Conservation (phyloP, 1,284 basidiomycete species). For the Exobasidium rhododendri region DNA sequence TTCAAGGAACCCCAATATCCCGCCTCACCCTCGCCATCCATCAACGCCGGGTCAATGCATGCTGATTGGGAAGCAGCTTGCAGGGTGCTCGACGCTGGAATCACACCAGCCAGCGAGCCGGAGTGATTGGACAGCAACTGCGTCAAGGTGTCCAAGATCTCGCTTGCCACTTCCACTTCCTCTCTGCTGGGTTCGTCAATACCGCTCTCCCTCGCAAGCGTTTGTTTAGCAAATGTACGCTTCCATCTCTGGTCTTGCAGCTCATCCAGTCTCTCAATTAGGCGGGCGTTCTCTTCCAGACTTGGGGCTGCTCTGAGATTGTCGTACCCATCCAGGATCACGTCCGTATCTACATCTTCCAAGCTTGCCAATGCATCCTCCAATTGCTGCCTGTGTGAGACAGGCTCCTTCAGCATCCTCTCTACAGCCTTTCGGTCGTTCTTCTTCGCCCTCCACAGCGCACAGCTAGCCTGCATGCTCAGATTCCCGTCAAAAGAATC, state of each 20-base stretch:
- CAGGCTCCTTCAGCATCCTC: background rate
- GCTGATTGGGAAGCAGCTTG: background rate
- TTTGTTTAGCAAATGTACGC: background rate
- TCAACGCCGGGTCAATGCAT: conserved; percentile 27
- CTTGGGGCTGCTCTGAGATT: background rate
- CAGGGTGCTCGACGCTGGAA: background rate
- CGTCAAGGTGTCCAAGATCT: background rate
- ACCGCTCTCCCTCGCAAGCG: background rate
- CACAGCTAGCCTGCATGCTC: conserved; percentile 19
- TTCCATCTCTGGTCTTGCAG: conserved; percentile 1
- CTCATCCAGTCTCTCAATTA: conserved; percentile 7
- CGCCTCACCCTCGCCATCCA: conserved; percentile 20
- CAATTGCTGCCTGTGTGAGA: background rate
- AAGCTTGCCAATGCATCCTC: background rate
- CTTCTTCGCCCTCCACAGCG: conserved; percentile 7
- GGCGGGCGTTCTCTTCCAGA: conserved; percentile 1
- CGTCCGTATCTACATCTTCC: conserved; percentile 9
- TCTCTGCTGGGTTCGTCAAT: background rate
- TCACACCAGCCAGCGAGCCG: background rate
- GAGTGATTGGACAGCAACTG: conserved; percentile 12
- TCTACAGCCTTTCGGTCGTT: background rate
- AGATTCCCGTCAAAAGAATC: conserved; percentile 35
- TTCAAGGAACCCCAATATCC: conserved; percentile 46
- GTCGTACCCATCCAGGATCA: conserved; percentile 2
- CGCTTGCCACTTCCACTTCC: conserved; percentile 1